Conservation (phyloP, 345 rosid species). For the Abelmoschus esculentus region DNA sequence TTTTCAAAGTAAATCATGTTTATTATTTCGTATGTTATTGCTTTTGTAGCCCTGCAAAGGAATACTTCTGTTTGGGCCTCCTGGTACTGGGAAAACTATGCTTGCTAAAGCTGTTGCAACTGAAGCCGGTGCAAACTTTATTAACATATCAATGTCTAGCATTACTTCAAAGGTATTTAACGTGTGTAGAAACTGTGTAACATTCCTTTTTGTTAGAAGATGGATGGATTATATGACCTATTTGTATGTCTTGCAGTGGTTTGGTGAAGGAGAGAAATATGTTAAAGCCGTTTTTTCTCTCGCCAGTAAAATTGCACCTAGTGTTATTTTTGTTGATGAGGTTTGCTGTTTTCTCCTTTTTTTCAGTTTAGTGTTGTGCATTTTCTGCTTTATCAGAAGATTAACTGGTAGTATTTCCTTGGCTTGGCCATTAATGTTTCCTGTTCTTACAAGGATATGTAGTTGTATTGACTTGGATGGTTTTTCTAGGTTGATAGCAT, state of each 20-base stretch:
- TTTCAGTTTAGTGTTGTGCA: background rate
- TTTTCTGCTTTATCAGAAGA: background rate
- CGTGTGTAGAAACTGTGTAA: background rate
- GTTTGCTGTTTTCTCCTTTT: slow-evolving; percentile 30
- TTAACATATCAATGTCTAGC: slow-evolving; percentile 99
- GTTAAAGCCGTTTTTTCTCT: slow-evolving; percentile 98
- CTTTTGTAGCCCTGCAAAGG: slow-evolving; percentile 83
- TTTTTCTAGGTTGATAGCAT: slow-evolving; percentile 89
- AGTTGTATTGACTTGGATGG: background rate
- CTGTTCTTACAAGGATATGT: no score
- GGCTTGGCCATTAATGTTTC: no score
- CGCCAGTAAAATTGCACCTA: slow-evolving; percentile 97
- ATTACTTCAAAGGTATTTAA: slow-evolving; percentile 81
- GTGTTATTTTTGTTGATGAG: slow-evolving; percentile 97
- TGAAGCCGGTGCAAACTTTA: slow-evolving; percentile 97
- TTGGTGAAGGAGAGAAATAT: slow-evolving; percentile 99
- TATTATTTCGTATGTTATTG: background rate
- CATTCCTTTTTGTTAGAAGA: background rate
- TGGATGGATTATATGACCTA: background rate
- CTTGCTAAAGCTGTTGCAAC: slow-evolving; percentile 99
- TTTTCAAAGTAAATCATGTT: background rate
- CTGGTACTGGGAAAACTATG: slow-evolving; percentile 99
- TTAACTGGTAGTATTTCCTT: background rate
- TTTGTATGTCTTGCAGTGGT: slow-evolving; percentile 66
- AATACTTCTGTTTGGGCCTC: slow-evolving; percentile 95